Conservation (phyloP, 192 early-diverging fungal genomes). For the Backusella australiensis region DNA sequence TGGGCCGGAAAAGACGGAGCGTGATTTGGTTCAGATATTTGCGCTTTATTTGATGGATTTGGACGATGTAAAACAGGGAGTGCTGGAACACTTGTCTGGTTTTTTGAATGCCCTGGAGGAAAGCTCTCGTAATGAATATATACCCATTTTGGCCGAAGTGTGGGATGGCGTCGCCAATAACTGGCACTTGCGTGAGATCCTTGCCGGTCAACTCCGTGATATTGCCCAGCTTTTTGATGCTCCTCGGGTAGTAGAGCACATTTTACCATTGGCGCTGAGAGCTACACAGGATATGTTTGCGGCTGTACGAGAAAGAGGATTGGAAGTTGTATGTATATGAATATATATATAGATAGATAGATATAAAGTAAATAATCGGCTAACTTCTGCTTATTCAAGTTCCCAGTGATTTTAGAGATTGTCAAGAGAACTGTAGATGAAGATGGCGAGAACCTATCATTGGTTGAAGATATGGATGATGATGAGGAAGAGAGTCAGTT, state of each 20-base stretch:
- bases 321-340: conserved; percentile 37
- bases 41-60: conserved; percentile 49
- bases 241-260: conserved; percentile 54
- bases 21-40: conserved; percentile 53
- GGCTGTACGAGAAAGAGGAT: conserved; percentile 52
- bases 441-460: conserved; percentile 19
- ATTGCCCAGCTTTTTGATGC: conserved; percentile 63
- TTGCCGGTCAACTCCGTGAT: conserved; percentile 63
- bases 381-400: conserved; percentile 18
- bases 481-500: conserved; percentile 33
- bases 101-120: conserved; percentile 62
- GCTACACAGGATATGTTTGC: conserved; percentile 54
- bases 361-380: neutral
- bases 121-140: conserved; percentile 57
- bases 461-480: conserved; percentile 30
- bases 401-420: conserved; percentile 42
- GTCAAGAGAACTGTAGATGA: conserved; percentile 38
- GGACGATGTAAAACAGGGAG: conserved; percentile 70
- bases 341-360: too few species aligned
- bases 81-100: conserved; percentile 63
- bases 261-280: conserved; percentile 65
- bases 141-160: conserved; percentile 63
- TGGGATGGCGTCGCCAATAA: conserved; percentile 67
- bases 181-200: conserved; percentile 72
- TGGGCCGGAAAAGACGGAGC: conserved; percentile 51